Base-by-base conservation (phyloP, 2,329 filamentous ascomycete genomes). In the Karstenula rhodostoma region DNA sequence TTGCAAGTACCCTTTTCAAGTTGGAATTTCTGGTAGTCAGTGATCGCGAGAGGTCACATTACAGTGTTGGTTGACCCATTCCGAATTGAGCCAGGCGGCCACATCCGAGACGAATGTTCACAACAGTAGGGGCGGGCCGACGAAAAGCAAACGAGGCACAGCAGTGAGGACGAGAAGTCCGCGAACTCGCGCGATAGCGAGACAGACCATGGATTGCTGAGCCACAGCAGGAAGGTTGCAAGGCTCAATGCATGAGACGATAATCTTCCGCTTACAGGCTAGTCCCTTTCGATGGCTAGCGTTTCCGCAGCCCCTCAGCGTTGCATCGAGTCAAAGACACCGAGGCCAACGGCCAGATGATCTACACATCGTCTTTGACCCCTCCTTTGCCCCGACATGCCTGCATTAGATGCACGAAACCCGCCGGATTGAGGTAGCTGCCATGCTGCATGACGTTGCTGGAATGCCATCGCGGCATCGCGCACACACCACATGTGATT, bases 381-480 rank as follows among this genome's bases (percentile, higher is more conserved):
- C 51, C 51, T 54, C 51, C 44, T 54, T 54, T 10, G 37, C 23
- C 37, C 50, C 27, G 32, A 9, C 19, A 29, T 23, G 19, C 35
- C 35, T 52, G 51, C 51, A n/a, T 43, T 54, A 22, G 37, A 54
- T 43, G 51, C 37, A 54, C 42, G 1, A 43, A 37, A n/a, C 19
- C 37, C 37, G 17, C 25, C 37, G 23, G 8, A 44, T 22, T 13
- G 15, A 43, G 37, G 51, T 19, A 23, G 37, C 23, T 19, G 51
- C 37, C n/a, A 43, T 54, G 51, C 51, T 43, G 51, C 8, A 54
- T 54, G 51, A 54, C 51, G 51, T 54, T 44, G 25, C 51, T 35
- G 3, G 37, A 10, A 17, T 25, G 3, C 27, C 25, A 19, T 10
- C 22, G n/a, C 17, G 33, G 12, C 19, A 8, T 52, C 22, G 35